These are phyloP conservation scores for Athelia sp. DNA, from an alignment of 1,284 basidiomycete genomes.

Conservation along the genomic window DNA sequence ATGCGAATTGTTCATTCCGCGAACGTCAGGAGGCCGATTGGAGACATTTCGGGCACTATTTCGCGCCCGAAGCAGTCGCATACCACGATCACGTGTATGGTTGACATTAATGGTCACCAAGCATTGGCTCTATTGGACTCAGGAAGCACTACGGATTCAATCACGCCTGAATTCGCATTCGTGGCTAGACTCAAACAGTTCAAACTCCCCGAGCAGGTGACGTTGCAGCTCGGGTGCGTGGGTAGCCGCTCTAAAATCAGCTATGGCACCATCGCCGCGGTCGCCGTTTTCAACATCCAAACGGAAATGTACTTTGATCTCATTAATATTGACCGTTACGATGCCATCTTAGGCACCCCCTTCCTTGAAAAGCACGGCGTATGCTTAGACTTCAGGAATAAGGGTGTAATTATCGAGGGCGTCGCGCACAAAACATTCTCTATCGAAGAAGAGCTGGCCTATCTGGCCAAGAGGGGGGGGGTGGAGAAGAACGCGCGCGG, in stretches of 20 bases:
- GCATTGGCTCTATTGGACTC: neutral
- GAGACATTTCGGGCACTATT: no score
- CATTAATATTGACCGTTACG: constrained; percentile 11
- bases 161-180: neutral
- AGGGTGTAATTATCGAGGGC: neutral
- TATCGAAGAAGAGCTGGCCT: no score
- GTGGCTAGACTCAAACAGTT: neutral
- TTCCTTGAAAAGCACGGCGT: constrained; percentile 2
- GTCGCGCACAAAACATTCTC: neutral
- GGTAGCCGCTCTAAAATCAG: constrained; percentile 10
- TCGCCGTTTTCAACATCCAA: neutral
- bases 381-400: constrained; percentile 6
- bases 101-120: neutral
- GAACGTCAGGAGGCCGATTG: no score
- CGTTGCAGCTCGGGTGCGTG: constrained; percentile 9
- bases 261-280: constrained; percentile 1
- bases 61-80: neutral
- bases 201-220: constrained; percentile 7
- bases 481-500: no score
- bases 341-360: constrained; percentile 8
- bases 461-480: no score
- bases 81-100: no score
- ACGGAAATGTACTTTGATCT: constrained; percentile 9
- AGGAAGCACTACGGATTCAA: neutral
- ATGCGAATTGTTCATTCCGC: no score